phyloP scores from a whole-genome alignment of 768 basidiomycete species.

The Cyathus striatus region DNA sequence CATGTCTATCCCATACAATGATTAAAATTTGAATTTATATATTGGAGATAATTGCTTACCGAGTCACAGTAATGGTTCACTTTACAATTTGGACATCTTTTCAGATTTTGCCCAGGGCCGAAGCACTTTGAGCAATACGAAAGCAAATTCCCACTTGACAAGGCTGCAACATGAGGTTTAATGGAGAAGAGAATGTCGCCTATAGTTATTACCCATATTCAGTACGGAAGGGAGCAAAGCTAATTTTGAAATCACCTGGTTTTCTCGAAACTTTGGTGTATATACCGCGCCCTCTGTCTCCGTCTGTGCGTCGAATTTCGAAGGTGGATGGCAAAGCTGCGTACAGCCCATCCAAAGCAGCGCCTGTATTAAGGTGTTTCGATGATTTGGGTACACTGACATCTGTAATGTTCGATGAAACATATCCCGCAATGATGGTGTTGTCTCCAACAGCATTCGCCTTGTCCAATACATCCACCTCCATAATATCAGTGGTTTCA shows the following conservation, averaged over 20 bases:
- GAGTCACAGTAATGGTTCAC: slow-evolving; percentile 69
- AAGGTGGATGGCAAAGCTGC: slow-evolving; percentile 13
- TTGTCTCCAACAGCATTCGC: neutral
- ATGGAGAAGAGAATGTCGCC: slow-evolving; percentile 55
- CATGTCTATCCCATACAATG: slow-evolving; percentile 44
- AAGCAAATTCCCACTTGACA: slow-evolving; percentile 59
- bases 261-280: slow-evolving; percentile 13
- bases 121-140: slow-evolving; percentile 70
- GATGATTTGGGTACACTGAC: neutral
- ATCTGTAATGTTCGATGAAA: neutral
- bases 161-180: slow-evolving; percentile 55
- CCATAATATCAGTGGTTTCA: neutral
- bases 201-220: slow-evolving; percentile 20
- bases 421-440: neutral
- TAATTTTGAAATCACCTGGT: slow-evolving; percentile 13
- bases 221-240: neutral
- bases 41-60: slow-evolving; percentile 35
- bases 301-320: slow-evolving; percentile 10
- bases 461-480: neutral
- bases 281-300: slow-evolving; percentile 16
- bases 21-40: slow-evolving; percentile 1
- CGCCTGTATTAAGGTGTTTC: neutral
- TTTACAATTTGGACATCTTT: slow-evolving; percentile 73
- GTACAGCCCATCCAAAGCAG: slow-evolving; percentile 8
- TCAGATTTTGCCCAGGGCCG: slow-evolving; percentile 36